A percentile compares a stretch with the other conserved stretches of the same genome.
Conservation (phyloP, 73 alveolate genomes). For the Diophrys sp. region DNA sequence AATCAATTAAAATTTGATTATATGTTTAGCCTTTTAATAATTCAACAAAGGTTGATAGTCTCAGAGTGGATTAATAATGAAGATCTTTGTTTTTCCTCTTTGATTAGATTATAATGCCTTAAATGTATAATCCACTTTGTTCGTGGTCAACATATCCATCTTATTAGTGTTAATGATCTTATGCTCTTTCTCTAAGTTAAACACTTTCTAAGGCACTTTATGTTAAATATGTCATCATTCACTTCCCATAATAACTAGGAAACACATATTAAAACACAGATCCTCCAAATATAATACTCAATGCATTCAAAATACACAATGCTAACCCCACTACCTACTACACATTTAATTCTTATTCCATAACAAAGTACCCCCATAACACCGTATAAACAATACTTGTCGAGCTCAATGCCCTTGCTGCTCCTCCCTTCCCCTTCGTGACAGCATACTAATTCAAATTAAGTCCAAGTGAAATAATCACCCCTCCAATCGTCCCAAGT, state of each 20-base stretch:
- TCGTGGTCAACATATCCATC: too few species aligned
- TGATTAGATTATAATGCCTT: too few species aligned
- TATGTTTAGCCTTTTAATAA: too few species aligned
- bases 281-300: background rate
- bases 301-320: background rate
- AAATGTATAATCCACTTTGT: too few species aligned
- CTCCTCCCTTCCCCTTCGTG: background rate
- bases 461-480: background rate
- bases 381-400: background rate
- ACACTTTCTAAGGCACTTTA: background rate
- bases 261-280: too few species aligned
- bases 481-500: background rate
- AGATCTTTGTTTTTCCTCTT: too few species aligned
- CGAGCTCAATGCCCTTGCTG: background rate
- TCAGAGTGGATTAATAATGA: too few species aligned
- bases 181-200: background rate
- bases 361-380: background rate
- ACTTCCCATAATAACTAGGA: background rate
- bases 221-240: background rate
- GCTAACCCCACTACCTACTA: background rate
- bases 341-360: background rate
- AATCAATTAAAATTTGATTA: too few species aligned
- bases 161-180: background rate
- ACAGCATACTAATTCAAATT: background rate
- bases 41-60: too few species aligned